These are phyloP conservation scores for Rhizophagus prolifer DNA, from an alignment of 192 early-diverging fungal species.

Conservation along the genomic window DNA sequence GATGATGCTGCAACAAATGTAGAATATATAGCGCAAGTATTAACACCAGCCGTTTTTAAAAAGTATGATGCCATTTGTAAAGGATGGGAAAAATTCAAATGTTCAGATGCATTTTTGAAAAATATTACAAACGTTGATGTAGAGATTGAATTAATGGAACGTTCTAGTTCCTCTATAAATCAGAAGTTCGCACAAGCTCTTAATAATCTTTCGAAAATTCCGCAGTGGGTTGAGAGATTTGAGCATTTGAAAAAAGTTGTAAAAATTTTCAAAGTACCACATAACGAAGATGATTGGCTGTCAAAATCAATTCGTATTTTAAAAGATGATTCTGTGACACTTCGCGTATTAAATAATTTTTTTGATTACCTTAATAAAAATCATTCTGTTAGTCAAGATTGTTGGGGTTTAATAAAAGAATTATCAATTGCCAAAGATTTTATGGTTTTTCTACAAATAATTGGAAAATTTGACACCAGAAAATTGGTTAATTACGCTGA, in stretches of 20 bases:
- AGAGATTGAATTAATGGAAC: conserved; percentile 4
- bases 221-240: not conserved
- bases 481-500: conserved; percentile 16
- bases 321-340: not conserved
- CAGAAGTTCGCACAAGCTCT: not conserved
- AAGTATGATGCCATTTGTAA: not conserved
- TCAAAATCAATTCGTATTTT: not conserved
- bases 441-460: conserved; percentile 6
- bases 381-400: not conserved
- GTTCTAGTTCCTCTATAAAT: not conserved
- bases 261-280: not conserved
- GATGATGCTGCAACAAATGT: not conserved
- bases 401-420: conserved; percentile 22
- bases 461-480: not conserved
- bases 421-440: conserved; percentile 5
- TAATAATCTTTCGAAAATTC: not conserved
- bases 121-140: not conserved
- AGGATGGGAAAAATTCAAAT: conserved; percentile 7
- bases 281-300: not conserved
- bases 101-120: not conserved
- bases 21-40: not conserved
- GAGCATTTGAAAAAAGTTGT: not conserved
- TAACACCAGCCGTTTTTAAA: not conserved
- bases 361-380: not conserved
- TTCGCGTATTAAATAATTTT: not conserved